These are phyloP conservation scores for Oldenlandia corymbosa DNA, from an alignment of 257 asterid species.

Conservation along the genomic window DNA sequence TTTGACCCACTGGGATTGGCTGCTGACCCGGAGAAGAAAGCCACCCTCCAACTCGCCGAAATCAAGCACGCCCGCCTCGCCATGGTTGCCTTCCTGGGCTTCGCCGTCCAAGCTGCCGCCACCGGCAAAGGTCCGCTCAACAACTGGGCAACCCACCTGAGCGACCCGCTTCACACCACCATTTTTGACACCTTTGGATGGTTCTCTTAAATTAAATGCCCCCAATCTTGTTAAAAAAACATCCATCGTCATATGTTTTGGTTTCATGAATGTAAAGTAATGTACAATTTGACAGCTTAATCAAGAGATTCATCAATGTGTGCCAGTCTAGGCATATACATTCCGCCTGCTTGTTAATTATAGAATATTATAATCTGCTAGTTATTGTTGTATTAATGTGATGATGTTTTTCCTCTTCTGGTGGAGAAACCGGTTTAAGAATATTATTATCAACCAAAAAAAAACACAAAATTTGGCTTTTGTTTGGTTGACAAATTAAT, in stretches of 20 bases:
- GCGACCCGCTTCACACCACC: conserved; percentile 99
- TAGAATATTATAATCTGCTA: no score
- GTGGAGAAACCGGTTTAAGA: no score
- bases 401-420: no score
- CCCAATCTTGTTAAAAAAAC: no score
- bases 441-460: no score
- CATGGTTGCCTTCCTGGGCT: conserved; percentile 90
- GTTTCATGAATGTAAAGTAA: conserved; percentile 21
- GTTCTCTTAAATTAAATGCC: conserved; percentile 46
- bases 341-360: no score
- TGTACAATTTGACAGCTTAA: conserved; percentile 22
- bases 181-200: conserved; percentile 83
- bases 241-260: neutral
- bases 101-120: conserved; percentile 91
- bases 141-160: conserved; percentile 96
- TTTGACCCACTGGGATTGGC: conserved; percentile 94
- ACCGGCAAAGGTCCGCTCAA: conserved; percentile 97
- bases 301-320: no score
- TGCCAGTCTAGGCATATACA: no score
- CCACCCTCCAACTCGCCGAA: conserved; percentile 80
- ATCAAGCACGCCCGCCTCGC: conserved; percentile 98
- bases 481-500: no score
- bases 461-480: no score
- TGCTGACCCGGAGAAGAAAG: conserved; percentile 92
- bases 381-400: no score